These are phyloP conservation scores for Trifolium pratense DNA, from an alignment of 306 rosid species.

Conservation along the genomic window DNA sequence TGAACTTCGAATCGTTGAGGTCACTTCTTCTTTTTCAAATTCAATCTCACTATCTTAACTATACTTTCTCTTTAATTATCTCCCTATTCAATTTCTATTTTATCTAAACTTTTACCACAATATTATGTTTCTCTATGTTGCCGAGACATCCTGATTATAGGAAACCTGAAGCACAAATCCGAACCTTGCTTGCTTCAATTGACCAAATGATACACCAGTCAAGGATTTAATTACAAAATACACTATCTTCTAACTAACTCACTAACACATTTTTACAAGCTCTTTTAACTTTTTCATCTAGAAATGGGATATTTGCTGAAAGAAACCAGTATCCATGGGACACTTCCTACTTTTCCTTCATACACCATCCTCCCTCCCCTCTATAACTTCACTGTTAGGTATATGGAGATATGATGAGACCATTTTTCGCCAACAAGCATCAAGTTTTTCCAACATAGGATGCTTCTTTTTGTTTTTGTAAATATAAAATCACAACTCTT, in stretches of 20 bases:
- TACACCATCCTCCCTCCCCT: neutral
- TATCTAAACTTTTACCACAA: neutral
- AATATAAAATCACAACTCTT: constrained; percentile 17
- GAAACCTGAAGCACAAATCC: constrained; percentile 3
- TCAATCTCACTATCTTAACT: neutral
- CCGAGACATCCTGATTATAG: constrained; percentile 4
- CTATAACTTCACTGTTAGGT: constrained; percentile 2
- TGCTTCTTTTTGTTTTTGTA: constrained; percentile 18
- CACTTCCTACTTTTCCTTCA: constrained; percentile 9
- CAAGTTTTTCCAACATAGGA: constrained; percentile 15
- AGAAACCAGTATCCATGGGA: neutral
- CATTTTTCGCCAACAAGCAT: neutral
- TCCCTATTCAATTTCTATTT: neutral
- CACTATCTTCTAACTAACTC: neutral
- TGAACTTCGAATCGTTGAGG: constrained; percentile 97
- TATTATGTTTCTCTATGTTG: constrained; percentile 15
- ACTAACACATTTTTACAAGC: neutral
- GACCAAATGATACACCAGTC: neutral
- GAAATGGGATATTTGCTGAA: constrained; percentile 22
- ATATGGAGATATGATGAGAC: constrained; percentile 10
- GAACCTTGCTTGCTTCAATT: neutral
- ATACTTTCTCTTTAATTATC: neutral
- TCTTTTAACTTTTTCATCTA: neutral
- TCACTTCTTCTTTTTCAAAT: constrained; percentile 24
- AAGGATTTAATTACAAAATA: neutral